Percentiles rank a stretch among this genome's conserved stretches.
phyloP scores from a whole-genome alignment of 352 stramenopile genomes.

The Pythium volutum region DNA sequence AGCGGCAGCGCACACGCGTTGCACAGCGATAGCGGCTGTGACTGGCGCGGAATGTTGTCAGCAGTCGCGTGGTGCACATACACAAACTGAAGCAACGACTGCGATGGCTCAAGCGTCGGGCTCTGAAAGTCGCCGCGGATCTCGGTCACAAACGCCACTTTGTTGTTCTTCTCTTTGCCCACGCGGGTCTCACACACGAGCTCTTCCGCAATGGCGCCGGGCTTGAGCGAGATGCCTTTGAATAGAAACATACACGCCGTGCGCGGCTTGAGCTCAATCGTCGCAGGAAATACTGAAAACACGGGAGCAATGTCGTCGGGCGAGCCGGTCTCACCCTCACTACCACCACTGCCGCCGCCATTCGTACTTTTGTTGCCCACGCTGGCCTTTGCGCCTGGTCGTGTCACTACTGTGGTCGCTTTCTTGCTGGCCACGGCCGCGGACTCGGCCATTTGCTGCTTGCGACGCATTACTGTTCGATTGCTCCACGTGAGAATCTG shows the following conservation, averaged over 20 bases:
- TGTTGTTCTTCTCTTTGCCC: constrained; percentile 90
- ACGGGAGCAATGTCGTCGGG: constrained; percentile 46
- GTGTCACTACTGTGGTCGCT: constrained; percentile 9
- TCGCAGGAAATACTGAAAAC: constrained; percentile 89
- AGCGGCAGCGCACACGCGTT: constrained; percentile 90
- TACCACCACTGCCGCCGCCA: background rate
- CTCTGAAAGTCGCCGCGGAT: constrained; percentile 90
- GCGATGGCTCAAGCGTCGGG: constrained; percentile 80
- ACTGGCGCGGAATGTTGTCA: constrained; percentile 53
- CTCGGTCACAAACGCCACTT: constrained; percentile 86
- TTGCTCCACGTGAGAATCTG: constrained; percentile 94
- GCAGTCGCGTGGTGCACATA: constrained; percentile 84
- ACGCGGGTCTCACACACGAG: constrained; percentile 91
- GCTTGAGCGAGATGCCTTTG: constrained; percentile 64
- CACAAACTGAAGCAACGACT: constrained; percentile 70
- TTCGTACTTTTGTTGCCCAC: background rate
- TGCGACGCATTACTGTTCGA: constrained; percentile 26
- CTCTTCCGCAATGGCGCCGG: constrained; percentile 74
- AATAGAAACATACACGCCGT: constrained; percentile 94
- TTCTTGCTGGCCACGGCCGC: constrained; percentile 29
- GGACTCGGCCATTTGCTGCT: constrained; percentile 21
- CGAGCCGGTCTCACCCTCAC: background rate
- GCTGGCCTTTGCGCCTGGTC: constrained; percentile 16
- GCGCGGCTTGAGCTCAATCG: constrained; percentile 91
- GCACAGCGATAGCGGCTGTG: constrained; percentile 73